phyloP scores from a whole-genome alignment of 2,329 filamentous ascomycete genomes.

The Ascocoryne sarcoides region DNA sequence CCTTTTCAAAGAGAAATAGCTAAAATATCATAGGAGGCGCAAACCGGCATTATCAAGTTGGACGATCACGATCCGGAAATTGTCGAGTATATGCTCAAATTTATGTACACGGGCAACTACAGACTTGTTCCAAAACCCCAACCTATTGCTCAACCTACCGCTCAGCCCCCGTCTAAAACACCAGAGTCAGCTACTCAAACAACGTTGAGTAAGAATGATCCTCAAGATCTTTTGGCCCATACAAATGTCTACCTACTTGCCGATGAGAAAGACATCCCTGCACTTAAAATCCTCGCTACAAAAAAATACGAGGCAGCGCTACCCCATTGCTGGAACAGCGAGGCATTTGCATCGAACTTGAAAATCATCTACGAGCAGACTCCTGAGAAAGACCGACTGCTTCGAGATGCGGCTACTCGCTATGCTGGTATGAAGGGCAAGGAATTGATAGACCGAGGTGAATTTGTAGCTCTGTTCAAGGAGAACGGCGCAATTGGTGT shows the following conservation, averaged over 20 bases:
- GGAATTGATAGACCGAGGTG: slow-evolving; percentile 3
- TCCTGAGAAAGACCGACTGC: background rate
- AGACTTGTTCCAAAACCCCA: background rate
- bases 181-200: too few species aligned
- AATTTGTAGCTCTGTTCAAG: slow-evolving; percentile 9
- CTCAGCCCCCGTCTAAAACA: too few species aligned
- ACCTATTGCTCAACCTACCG: background rate
- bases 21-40: background rate
- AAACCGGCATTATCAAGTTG: background rate
- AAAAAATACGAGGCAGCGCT: slow-evolving; percentile 3
- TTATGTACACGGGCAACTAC: slow-evolving; percentile 1
- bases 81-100: slow-evolving; percentile 1
- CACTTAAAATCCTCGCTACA: slow-evolving; percentile 7
- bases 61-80: slow-evolving; percentile 1
- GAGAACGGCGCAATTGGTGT: slow-evolving; percentile 6
- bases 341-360: slow-evolving; percentile 5
- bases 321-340: slow-evolving; percentile 1
- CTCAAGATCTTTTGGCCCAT: slow-evolving; percentile 5
- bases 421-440: slow-evolving; percentile 1
- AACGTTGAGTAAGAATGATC: too few species aligned
- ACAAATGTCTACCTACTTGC: slow-evolving; percentile 11
- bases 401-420: slow-evolving; percentile 2
- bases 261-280: slow-evolving; percentile 11
- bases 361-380: slow-evolving; percentile 11
- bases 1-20: too few species aligned